A percentile compares a stretch with the other conserved stretches of the same genome.
Evolutionary conservation across 2,329 filamentous ascomycete species (phyloP).

Genomic region (Diaporthe batatas): DNA sequence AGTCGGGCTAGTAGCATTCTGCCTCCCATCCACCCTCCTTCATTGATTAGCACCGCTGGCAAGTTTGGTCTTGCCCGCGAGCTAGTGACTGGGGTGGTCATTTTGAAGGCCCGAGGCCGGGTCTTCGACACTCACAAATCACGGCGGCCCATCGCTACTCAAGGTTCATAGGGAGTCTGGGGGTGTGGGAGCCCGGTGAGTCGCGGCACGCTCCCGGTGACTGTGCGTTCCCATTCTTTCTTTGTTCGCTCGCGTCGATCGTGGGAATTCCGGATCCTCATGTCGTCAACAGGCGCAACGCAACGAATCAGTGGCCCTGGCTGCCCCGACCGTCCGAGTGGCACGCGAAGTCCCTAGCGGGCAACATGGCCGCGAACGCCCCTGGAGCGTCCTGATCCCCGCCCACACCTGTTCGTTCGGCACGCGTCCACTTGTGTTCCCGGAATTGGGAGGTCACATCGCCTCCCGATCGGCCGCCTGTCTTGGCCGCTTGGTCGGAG

Average conservation of each 20-base stretch:
- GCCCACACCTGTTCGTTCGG: conserved; percentile 21
- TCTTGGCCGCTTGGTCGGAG: conserved; percentile 12
- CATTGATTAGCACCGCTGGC: conserved; percentile 15
- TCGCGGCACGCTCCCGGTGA: conserved; percentile 1
- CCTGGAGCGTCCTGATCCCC: not conserved
- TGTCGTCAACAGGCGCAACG: conserved; percentile 12
- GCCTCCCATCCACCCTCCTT: not conserved
- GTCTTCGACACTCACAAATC: conserved; percentile 9
- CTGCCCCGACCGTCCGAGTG: conserved; percentile 10
- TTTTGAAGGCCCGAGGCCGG: not conserved
- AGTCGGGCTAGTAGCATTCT: conserved; percentile 21
- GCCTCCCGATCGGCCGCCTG: conserved; percentile 18
- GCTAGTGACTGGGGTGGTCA: conserved; percentile 18
- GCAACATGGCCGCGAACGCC: conserved; percentile 25
- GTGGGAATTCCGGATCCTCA: conserved; percentile 15
- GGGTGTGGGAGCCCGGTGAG: conserved; percentile 1
- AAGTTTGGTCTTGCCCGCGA: conserved; percentile 15
- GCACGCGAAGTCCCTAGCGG: conserved; percentile 16
- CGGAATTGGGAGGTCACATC: conserved; percentile 31
- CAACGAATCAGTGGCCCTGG: conserved; percentile 4
- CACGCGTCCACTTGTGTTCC: conserved; percentile 3
- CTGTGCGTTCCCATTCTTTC: conserved; percentile 18
- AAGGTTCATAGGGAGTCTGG: not conserved
- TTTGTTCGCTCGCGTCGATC: conserved; percentile 13
- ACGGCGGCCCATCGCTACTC: not conserved